phyloP scores from a whole-genome alignment of 768 basidiomycete genomes.

The Termitomyces sp. region DNA sequence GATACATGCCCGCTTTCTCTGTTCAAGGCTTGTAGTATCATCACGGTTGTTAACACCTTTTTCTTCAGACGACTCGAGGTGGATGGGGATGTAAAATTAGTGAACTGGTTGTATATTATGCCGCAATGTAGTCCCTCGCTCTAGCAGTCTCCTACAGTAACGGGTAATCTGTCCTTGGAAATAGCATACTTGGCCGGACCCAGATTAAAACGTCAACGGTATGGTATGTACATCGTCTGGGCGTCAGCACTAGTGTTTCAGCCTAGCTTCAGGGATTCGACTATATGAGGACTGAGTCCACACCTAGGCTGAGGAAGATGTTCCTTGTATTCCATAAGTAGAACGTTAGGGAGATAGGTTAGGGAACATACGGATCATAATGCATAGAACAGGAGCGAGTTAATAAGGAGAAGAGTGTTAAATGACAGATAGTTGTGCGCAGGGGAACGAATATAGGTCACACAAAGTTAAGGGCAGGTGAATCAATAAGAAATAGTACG shows the following conservation, averaged over 20 bases:
- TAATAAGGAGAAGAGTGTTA: background rate
- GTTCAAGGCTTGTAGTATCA: background rate
- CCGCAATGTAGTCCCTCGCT: background rate
- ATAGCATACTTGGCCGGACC: too few relatives aligned
- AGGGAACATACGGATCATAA: background rate
- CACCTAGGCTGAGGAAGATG: background rate
- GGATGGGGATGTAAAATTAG: background rate
- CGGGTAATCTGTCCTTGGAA: too few relatives aligned
- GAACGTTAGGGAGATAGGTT: background rate
- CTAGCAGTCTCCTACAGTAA: background rate
- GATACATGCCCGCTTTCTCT: background rate
- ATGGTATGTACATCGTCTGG: too few relatives aligned
- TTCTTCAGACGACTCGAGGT: too few relatives aligned
- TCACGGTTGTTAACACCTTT: too few relatives aligned
- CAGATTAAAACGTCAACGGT: too few relatives aligned
- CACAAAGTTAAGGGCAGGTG: background rate
- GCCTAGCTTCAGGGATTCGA: too few relatives aligned
- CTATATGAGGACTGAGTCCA: too few relatives aligned
- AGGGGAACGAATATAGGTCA: background rate
- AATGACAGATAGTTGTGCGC: background rate
- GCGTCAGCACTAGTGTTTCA: too few relatives aligned
- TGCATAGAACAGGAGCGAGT: background rate
- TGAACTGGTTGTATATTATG: background rate
- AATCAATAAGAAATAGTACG: slow-evolving; percentile 6
- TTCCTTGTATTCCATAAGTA: background rate